phyloP scores from a whole-genome alignment of 2,329 filamentous ascomycete genomes.

The Phaeoacremonium minimum region DNA sequence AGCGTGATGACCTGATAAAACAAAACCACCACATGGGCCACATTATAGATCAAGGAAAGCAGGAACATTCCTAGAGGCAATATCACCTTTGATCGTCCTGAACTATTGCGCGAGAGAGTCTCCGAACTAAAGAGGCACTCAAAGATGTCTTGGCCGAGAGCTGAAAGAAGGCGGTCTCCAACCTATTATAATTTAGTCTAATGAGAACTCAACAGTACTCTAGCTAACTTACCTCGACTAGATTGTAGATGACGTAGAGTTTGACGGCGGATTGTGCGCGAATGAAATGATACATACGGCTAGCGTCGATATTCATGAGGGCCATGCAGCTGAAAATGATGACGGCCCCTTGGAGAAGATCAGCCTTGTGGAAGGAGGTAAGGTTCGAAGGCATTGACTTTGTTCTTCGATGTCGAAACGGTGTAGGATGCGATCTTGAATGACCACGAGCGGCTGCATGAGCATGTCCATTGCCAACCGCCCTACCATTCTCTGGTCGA shows the following conservation, averaged over 20 bases:
- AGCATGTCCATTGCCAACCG: slow-evolving; percentile 1
- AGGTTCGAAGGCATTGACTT: slow-evolving; percentile 83
- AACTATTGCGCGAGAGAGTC: slow-evolving; percentile 79
- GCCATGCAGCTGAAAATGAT: slow-evolving; percentile 82
- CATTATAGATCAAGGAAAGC: slow-evolving; percentile 81
- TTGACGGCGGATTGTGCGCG: slow-evolving; percentile 96
- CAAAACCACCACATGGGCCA: slow-evolving; percentile 78
- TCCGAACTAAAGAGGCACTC: slow-evolving; percentile 94
- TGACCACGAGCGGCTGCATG: slow-evolving; percentile 15
- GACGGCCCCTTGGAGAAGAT: slow-evolving; percentile 84
- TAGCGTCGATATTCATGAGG: slow-evolving; percentile 88
- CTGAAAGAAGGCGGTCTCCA: slow-evolving; percentile 82
- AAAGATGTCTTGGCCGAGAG: slow-evolving; percentile 90
- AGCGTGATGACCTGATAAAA: slow-evolving; percentile 98
- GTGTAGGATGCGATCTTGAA: slow-evolving; percentile 24
- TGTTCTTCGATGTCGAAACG: slow-evolving; percentile 62
- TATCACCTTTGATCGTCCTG: slow-evolving; percentile 86
- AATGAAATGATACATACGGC: slow-evolving; percentile 97
- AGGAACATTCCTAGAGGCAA: slow-evolving; percentile 89
- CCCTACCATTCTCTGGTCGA: not conserved
- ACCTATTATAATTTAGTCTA: slow-evolving; percentile 38
- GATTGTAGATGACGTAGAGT: slow-evolving; percentile 97
- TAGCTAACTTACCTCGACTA: slow-evolving; percentile 63
- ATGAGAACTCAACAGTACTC: not conserved
- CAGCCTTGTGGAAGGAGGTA: slow-evolving; percentile 87